Evolutionary conservation across 352 stramenopile genomes (phyloP).

Genomic region (Globisporangium yorkense): DNA sequence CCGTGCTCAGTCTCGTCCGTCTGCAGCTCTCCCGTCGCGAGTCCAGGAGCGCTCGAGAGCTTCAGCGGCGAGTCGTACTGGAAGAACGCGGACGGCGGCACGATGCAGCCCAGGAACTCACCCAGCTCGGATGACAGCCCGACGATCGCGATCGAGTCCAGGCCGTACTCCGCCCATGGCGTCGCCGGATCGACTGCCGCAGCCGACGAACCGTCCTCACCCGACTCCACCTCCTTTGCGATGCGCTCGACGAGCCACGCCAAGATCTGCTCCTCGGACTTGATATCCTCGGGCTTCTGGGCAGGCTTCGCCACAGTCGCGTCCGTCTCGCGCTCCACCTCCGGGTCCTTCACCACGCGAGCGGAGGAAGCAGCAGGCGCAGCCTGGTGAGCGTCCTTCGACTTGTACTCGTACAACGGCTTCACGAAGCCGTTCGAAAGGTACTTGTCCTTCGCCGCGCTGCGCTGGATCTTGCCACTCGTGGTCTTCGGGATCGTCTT

Average conservation of each 20-base stretch:
- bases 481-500: constrained; percentile 81
- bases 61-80: constrained; percentile 61
- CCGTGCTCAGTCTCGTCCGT: constrained; percentile 5
- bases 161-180: constrained; percentile 53
- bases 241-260: constrained; percentile 64
- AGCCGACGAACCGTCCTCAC: constrained; percentile 11
- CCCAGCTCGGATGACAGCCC: constrained; percentile 55
- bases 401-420: constrained; percentile 44
- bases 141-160: constrained; percentile 68
- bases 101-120: constrained; percentile 62
- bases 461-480: constrained; percentile 82
- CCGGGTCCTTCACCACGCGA: constrained; percentile 6
- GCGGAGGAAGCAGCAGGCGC: constrained; percentile 2
- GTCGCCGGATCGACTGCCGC: constrained; percentile 45
- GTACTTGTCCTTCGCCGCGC: constrained; percentile 55
- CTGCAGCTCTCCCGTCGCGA: constrained; percentile 49
- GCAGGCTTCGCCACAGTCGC: constrained; percentile 10
- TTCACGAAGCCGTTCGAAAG: constrained; percentile 35
- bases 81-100: constrained; percentile 64
- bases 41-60: constrained; percentile 45
- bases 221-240: constrained; percentile 32
- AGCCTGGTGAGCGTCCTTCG: constrained; percentile 23
- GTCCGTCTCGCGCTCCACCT: constrained; percentile 2
- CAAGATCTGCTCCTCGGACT: constrained; percentile 65
- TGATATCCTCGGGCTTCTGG: constrained; percentile 27